These are phyloP conservation scores for Geranium brycei DNA, from an alignment of 345 rosid genomes.

Conservation along the genomic window DNA sequence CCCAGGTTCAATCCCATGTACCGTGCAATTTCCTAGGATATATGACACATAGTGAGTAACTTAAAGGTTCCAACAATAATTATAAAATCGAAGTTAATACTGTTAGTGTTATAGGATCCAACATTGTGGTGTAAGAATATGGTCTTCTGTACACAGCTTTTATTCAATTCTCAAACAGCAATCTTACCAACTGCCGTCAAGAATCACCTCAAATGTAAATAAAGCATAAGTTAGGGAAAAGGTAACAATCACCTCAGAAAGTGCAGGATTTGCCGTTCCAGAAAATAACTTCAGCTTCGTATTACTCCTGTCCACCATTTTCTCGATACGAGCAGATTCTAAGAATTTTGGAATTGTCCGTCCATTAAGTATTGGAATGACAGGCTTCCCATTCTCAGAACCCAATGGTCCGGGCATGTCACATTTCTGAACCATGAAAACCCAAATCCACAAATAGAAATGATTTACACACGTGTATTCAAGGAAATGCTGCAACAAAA, in stretches of 20 bases:
- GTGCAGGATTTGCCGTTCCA: constrained; percentile 88
- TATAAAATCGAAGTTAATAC: not conserved
- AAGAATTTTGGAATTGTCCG: constrained; percentile 20
- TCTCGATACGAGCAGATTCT: constrained; percentile 26
- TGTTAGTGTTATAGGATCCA: not conserved
- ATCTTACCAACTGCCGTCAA: too few relatives aligned
- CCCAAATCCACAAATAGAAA: not conserved
- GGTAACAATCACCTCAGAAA: constrained; percentile 48
- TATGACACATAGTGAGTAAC: not conserved
- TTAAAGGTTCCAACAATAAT: not conserved
- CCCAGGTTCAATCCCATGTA: constrained; percentile 94
- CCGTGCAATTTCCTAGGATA: constrained; percentile 68
- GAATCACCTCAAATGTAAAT: too few relatives aligned
- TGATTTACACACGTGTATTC: too few relatives aligned
- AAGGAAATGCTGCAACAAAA: too few relatives aligned
- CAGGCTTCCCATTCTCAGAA: constrained; percentile 44
- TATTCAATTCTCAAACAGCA: too few relatives aligned
- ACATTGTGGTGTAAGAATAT: too few relatives aligned
- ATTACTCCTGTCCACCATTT: constrained; percentile 26
- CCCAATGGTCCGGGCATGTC: constrained; percentile 49
- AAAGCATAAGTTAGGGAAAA: too few relatives aligned
- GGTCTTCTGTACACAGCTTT: too few relatives aligned
- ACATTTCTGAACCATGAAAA: constrained; percentile 31
- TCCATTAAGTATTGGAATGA: constrained; percentile 23
- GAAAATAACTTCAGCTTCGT: constrained; percentile 78